A percentile compares a stretch with the other conserved stretches of the same genome.
Conservation (phyloP, 805 yeast species). For the Wickerhamiella australiensis region DNA sequence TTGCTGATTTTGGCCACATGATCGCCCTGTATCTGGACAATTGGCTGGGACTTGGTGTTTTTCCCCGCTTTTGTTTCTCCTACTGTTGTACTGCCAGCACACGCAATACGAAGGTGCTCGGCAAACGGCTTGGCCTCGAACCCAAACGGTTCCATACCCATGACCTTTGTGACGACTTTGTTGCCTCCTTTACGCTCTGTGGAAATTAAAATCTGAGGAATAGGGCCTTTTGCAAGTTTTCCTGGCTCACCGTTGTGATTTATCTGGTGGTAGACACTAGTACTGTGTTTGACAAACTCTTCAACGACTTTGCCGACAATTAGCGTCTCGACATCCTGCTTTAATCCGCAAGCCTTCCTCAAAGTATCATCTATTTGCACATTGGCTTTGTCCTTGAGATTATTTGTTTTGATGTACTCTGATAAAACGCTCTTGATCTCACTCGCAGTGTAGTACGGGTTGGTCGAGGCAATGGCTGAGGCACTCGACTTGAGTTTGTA, state of each 20-base stretch:
- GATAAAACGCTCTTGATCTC: constrained; percentile 46
- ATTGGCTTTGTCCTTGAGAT: constrained; percentile 40
- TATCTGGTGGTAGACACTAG: constrained; percentile 34
- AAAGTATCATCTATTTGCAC: constrained; percentile 47
- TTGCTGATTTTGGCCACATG: constrained; percentile 46
- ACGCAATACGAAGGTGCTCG: constrained; percentile 55
- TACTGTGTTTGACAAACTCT: constrained; percentile 36
- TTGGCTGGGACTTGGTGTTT: constrained; percentile 30
- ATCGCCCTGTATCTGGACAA: constrained; percentile 80
- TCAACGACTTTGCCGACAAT: constrained; percentile 30
- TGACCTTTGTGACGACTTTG: constrained; percentile 61
- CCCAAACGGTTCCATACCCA: constrained; percentile 54
- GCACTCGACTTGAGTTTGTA: constrained; percentile 25
- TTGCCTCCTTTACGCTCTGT: constrained; percentile 74
- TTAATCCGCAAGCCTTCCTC: constrained; percentile 33
- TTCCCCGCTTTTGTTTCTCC: constrained; percentile 40
- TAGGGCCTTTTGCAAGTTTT: constrained; percentile 46
- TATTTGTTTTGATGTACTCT: constrained; percentile 42
- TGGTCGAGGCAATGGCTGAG: constrained; percentile 16
- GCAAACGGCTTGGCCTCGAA: constrained; percentile 56
- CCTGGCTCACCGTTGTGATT: constrained; percentile 36
- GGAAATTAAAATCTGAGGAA: constrained; percentile 53
- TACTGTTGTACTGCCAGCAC: constrained; percentile 76
- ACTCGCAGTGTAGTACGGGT: constrained; percentile 37
- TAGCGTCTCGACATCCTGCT: constrained; percentile 23